Evolutionary conservation across 208 protist genomes (phyloP).

Genomic region (Acanthamoeba royreba): DNA sequence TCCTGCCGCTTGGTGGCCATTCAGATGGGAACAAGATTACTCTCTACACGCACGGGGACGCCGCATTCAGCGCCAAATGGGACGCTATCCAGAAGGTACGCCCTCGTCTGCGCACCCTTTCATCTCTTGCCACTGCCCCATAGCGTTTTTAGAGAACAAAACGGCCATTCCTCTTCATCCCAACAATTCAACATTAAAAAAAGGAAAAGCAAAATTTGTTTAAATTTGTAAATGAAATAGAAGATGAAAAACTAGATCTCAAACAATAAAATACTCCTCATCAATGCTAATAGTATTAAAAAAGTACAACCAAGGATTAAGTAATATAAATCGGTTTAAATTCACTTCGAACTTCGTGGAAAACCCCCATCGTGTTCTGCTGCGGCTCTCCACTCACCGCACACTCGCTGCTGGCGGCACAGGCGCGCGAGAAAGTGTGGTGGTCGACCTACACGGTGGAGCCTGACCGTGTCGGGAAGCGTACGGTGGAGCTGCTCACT

Average conservation of each 20-base stretch:
- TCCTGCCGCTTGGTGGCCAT: neutral
- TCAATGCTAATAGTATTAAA: no score
- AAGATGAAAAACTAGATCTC: no score
- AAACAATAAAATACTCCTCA: no score
- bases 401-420: neutral
- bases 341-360: neutral
- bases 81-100: neutral
- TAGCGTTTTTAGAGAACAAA: no score
- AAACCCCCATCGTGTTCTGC: neutral
- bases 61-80: slow-evolving; percentile 36
- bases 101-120: neutral
- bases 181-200: neutral
- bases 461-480: slow-evolving; percentile 53
- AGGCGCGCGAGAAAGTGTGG: slow-evolving; percentile 27
- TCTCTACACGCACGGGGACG: slow-evolving; percentile 18
- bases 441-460: slow-evolving; percentile 43
- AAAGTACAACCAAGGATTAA: no score
- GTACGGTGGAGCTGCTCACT: slow-evolving; percentile 53
- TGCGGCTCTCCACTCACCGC: neutral
- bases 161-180: neutral
- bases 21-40: slow-evolving; percentile 36
- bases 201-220: neutral
- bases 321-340: no score
- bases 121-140: no score
- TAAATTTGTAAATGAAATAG: no score